A percentile compares a stretch with the other conserved stretches of the same genome.
Conservation (phyloP, 306 rosid genomes). For the Sindora glabra region DNA sequence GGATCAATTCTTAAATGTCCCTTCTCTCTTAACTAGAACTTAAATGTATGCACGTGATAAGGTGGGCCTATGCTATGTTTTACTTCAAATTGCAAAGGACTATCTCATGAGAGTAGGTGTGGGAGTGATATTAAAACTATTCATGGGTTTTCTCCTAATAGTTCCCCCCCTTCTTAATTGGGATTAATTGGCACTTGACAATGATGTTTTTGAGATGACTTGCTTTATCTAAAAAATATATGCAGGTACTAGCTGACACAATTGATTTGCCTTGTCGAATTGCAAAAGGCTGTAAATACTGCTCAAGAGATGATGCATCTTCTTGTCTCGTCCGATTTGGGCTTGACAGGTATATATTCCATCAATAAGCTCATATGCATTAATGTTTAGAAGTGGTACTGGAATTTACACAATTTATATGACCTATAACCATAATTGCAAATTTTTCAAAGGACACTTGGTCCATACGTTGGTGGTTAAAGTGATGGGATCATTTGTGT, state of each 20-base stretch:
- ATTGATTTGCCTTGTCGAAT: conserved; percentile 92
- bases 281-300: conserved; percentile 95
- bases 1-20: too few relatives aligned
- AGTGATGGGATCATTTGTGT: background rate
- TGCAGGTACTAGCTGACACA: conserved; percentile 88
- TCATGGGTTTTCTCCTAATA: too few relatives aligned
- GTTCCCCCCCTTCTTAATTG: too few relatives aligned
- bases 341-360: conserved; percentile 57
- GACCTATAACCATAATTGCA: too few relatives aligned
- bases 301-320: conserved; percentile 76
- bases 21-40: too few relatives aligned
- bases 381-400: conserved; percentile 1
- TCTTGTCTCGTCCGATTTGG: conserved; percentile 94
- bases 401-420: conserved; percentile 9
- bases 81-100: too few relatives aligned
- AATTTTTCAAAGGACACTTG: conserved; percentile 13
- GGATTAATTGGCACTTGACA: too few relatives aligned
- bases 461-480: background rate
- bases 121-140: too few relatives aligned
- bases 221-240: conserved; percentile 24
- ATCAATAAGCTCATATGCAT: background rate
- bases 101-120: too few relatives aligned
- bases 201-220: conserved; percentile 9
- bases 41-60: too few relatives aligned
- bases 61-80: too few relatives aligned